phyloP scores from a whole-genome alignment of 345 rosid genomes.

The Bretschneidera sinensis region DNA sequence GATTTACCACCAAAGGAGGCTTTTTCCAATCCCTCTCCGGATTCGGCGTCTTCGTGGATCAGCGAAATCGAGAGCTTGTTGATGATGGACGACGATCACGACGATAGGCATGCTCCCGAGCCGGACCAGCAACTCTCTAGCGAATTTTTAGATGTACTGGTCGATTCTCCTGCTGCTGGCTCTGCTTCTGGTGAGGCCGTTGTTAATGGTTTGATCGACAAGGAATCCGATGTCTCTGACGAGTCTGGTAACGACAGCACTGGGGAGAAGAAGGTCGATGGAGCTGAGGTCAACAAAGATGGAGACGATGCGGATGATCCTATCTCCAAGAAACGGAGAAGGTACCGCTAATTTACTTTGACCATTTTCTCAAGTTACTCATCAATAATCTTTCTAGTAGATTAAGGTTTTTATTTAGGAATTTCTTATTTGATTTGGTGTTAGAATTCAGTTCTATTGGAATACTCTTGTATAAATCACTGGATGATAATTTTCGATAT shows the following conservation, averaged over 20 bases:
- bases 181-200: slow-evolving; percentile 11
- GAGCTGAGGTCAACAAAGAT: slow-evolving; percentile 11
- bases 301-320: slow-evolving; percentile 27
- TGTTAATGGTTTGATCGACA: slow-evolving; percentile 16
- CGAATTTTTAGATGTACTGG: slow-evolving; percentile 38
- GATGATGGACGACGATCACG: slow-evolving; percentile 38
- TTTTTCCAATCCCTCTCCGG: slow-evolving; percentile 24
- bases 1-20: slow-evolving; percentile 5
- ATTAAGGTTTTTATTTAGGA: no score
- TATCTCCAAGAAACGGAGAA: slow-evolving; percentile 45
- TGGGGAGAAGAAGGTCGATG: slow-evolving; percentile 16
- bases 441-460: not conserved
- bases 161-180: slow-evolving; percentile 29
- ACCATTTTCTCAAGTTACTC: not conserved
- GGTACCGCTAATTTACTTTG: slow-evolving; percentile 27
- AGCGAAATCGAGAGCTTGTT: slow-evolving; percentile 42
- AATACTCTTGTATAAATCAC: not conserved
- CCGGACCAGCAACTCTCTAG: slow-evolving; percentile 18
- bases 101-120: slow-evolving; percentile 6
- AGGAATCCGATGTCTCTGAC: slow-evolving; percentile 17
- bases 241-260: not conserved
- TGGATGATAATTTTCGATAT: not conserved
- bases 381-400: not conserved
- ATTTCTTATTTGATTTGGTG: not conserved
- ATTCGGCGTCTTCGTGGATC: slow-evolving; percentile 32